These are phyloP conservation scores for Cryptosporidium xiaoi DNA, from an alignment of 169 alveolate species.

Conservation along the genomic window DNA sequence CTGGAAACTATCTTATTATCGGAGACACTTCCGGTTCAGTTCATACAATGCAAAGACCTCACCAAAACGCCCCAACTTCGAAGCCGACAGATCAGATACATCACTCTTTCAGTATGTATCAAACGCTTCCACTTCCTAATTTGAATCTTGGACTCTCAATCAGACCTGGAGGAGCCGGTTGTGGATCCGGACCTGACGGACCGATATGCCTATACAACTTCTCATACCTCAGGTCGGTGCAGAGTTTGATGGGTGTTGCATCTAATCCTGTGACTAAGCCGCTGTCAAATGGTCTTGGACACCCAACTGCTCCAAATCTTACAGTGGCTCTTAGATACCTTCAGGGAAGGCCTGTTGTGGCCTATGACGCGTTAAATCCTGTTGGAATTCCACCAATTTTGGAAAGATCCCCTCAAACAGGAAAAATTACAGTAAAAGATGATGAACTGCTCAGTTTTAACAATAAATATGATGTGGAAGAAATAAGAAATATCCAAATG, in stretches of 20 bases:
- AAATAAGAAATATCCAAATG: constrained; percentile 35
- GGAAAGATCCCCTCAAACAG: constrained; percentile 23
- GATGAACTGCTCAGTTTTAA: constrained; percentile 54
- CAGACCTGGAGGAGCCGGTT: not conserved
- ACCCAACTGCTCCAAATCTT: constrained; percentile 40
- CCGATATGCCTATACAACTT: constrained; percentile 12
- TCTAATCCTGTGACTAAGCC: constrained; percentile 72
- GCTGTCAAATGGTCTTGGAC: constrained; percentile 19
- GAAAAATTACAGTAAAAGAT: constrained; percentile 31
- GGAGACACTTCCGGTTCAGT: constrained; percentile 69
- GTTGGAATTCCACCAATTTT: constrained; percentile 65
- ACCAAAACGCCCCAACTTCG: not conserved
- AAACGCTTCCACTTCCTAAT: constrained; percentile 48
- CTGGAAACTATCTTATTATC: constrained; percentile 28
- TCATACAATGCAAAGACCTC: constrained; percentile 69
- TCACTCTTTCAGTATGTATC: constrained; percentile 55
- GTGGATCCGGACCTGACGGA: constrained; percentile 1
- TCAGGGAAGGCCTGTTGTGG: constrained; percentile 70
- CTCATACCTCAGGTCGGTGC: constrained; percentile 64
- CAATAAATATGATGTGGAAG: constrained; percentile 44
- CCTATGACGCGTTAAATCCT: constrained; percentile 52
- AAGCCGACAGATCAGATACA: constrained; percentile 8
- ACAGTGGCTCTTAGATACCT: constrained; percentile 72
- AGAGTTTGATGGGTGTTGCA: constrained; percentile 58
- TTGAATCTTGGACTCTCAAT: not conserved